Percentiles rank a stretch among this genome's conserved stretches.
Evolutionary conservation across 1,284 basidiomycete genomes (phyloP).

Genomic region (Cryptococcus sp.): DNA sequence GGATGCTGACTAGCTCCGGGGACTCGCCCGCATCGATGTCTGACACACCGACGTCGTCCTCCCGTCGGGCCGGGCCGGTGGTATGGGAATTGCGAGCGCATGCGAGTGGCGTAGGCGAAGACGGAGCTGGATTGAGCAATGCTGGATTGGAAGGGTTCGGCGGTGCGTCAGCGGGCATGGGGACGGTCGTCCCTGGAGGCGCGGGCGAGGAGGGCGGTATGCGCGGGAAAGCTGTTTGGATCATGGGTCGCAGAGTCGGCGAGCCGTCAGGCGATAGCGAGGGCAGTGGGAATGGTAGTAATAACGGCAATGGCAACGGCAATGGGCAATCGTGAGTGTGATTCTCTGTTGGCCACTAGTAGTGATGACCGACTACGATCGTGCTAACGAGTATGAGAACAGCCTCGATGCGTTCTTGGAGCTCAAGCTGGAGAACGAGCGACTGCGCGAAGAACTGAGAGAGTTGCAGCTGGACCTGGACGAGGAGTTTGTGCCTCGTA

Average conservation of each 20-base stretch:
- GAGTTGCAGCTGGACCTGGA: conserved; percentile 38
- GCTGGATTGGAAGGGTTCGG: conserved; percentile 9
- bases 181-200: conserved; percentile 25
- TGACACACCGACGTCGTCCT: conserved; percentile 4
- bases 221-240: conserved; percentile 46
- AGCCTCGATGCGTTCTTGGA: conserved; percentile 49
- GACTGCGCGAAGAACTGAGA: conserved; percentile 44
- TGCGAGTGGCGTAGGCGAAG: conserved; percentile 32
- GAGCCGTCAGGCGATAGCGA: conserved; percentile 26
- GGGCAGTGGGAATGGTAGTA: conserved; percentile 6
- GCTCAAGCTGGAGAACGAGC: conserved; percentile 51
- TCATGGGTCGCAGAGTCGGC: conserved; percentile 43
- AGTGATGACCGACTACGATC: background rate
- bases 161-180: conserved; percentile 8
- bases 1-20: conserved; percentile 21
- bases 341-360: background rate
- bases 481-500: conserved; percentile 19
- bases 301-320: conserved; percentile 10
- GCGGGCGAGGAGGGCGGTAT: conserved; percentile 12
- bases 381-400: background rate
- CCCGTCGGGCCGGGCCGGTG: conserved; percentile 18
- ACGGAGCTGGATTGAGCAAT: background rate
- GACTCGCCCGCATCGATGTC: conserved; percentile 5
- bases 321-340: conserved; percentile 33
- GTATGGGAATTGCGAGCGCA: conserved; percentile 43